Evolutionary conservation across 495 filamentous ascomycete species (phyloP), one percentile per base, ranked within the genome.

Genomic region (Opeltia flavorubescens): DNA sequence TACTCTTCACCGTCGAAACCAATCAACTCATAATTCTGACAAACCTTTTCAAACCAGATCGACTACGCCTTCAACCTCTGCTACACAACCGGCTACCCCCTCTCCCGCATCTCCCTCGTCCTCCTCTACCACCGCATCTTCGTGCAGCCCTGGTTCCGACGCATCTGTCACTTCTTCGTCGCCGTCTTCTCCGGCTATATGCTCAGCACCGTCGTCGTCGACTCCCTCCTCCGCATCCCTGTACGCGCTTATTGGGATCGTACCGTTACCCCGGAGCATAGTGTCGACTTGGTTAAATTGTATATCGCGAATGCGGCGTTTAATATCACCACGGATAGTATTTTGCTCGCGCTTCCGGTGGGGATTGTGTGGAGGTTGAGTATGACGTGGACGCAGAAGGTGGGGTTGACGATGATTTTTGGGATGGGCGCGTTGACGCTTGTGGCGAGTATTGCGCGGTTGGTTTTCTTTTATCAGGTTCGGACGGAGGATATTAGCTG

Each of bases 101-200:
- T 50, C 24, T 44, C 47, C 4, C 47, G 47, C 17, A 44, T 50
- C 18, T 45, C 47, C 3, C 47, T 50, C 4, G 20, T 20, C 47
- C 47, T 50, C 15, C 40, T 50, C 7, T 50, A 50, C 41, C 40
- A 24, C 6, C 40, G 47, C 9, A 45, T 50, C 40, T 50, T 50
- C 21, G 27, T 45, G 2, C 42, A 50, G 29, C 27, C 11, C 24
- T 50, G 40, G 47, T 21, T 50, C 31, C 13, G 27, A 44, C 5
- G 13, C 13, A 39, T 36, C 15, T 45, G 39, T 24, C 43, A 15
- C 39, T 46, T 50, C 41, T 23, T 50, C 6, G 29, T 72, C 47
- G 31, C 74, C 59, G 2, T 74, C 73, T 5, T 81, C 59, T 12
- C 71, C 62, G n/a, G 65, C 66, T 54, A 83, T 78, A 3, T 81